Percentiles rank a stretch among this genome's conserved stretches.
Evolutionary conservation across 1,284 basidiomycete genomes (phyloP).

Genomic region (Ceratobasidium theobromae): DNA sequence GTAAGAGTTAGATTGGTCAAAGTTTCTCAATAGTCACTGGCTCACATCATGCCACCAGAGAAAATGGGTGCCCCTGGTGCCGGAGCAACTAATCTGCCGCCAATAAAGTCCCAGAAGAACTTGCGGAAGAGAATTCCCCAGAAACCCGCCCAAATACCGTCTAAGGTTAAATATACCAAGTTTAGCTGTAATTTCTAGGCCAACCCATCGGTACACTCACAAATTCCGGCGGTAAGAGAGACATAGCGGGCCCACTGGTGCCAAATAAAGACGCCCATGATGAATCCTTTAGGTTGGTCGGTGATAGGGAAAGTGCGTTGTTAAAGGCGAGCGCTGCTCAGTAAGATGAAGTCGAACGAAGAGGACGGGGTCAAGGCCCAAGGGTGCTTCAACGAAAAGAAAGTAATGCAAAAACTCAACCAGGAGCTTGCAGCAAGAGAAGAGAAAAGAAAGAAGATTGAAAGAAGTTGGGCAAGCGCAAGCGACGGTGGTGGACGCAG

Average conservation of each 20-base stretch:
- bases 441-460: slow-evolving; percentile 27
- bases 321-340: slow-evolving; percentile 38
- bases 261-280: slow-evolving; percentile 83
- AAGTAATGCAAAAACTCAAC: slow-evolving; percentile 33
- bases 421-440: slow-evolving; percentile 30
- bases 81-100: slow-evolving; percentile 36
- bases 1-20: background rate
- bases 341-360: slow-evolving; percentile 4
- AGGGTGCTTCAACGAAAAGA: slow-evolving; percentile 19
- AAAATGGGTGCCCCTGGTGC: slow-evolving; percentile 38
- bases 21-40: slow-evolving; percentile 37
- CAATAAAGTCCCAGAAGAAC: slow-evolving; percentile 77
- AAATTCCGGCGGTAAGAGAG: slow-evolving; percentile 68
- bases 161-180: slow-evolving; percentile 46
- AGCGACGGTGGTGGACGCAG: slow-evolving; percentile 26
- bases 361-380: no score
- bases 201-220: slow-evolving; percentile 53
- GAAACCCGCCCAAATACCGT: slow-evolving; percentile 75
- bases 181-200: background rate
- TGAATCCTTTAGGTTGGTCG: background rate
- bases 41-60: slow-evolving; percentile 79
- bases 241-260: slow-evolving; percentile 75
- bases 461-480: background rate
- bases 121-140: slow-evolving; percentile 82
- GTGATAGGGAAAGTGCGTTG: slow-evolving; percentile 42